Conservation (phyloP, 768 basidiomycete genomes). For the Rhodotorula babjevae region DNA sequence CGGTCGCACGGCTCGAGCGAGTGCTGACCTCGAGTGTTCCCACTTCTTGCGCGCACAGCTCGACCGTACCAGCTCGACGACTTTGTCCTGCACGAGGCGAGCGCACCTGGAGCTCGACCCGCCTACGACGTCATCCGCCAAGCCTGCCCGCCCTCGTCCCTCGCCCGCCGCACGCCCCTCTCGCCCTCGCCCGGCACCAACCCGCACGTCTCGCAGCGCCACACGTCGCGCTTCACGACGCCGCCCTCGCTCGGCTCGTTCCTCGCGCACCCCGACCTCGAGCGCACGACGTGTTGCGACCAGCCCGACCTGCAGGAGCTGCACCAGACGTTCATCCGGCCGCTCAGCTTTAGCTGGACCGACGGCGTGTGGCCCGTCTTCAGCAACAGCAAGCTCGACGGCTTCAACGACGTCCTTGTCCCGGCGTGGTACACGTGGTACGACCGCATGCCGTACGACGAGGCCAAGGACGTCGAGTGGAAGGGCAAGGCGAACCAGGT, state of each 20-base stretch:
- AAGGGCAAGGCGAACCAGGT: slow-evolving; percentile 21
- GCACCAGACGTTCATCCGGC: slow-evolving; percentile 7
- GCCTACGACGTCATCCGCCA: slow-evolving; percentile 9
- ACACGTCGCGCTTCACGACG: slow-evolving; percentile 10
- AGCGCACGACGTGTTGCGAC: slow-evolving; percentile 22
- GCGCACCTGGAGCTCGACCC: not conserved
- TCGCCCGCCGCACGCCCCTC: not conserved
- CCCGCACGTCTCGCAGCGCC: slow-evolving; percentile 1
- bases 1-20: no score
- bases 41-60: not conserved
- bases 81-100: not conserved
- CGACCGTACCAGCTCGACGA: not conserved
- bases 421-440: slow-evolving; percentile 24
- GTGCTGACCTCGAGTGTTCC: not conserved
- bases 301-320: slow-evolving; percentile 27
- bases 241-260: not conserved
- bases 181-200: not conserved
- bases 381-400: slow-evolving; percentile 12
- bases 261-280: not conserved
- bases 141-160: not conserved
- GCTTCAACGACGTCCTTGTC: slow-evolving; percentile 15
- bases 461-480: slow-evolving; percentile 15
- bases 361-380: slow-evolving; percentile 10
- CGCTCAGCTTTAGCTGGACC: slow-evolving; percentile 11
- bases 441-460: not conserved